Percentiles rank a stretch among this genome's conserved stretches.
phyloP scores from a whole-genome alignment of 805 yeast species.

The Grigorovia jiainica region DNA sequence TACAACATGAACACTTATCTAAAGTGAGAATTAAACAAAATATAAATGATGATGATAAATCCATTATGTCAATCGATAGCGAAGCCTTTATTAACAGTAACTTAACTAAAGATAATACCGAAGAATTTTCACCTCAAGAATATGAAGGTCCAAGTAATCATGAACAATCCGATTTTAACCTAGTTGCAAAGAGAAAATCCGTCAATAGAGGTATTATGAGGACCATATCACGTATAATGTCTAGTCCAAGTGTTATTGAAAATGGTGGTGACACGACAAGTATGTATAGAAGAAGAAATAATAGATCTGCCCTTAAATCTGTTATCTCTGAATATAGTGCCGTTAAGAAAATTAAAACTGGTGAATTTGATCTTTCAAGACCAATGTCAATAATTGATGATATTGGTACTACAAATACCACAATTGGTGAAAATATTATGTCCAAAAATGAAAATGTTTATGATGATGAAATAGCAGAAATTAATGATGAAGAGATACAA shows the following conservation, averaged over 20 bases:
- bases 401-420: slow-evolving; percentile 17
- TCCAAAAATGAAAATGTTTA: neutral
- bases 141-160: no score
- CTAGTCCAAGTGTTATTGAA: slow-evolving; percentile 4
- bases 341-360: slow-evolving; percentile 20
- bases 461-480: slow-evolving; percentile 3
- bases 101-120: no score
- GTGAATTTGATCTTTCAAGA: slow-evolving; percentile 24
- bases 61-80: slow-evolving; percentile 10
- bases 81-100: neutral
- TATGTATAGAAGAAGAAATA: neutral
- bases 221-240: neutral
- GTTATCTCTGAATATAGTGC: slow-evolving; percentile 35
- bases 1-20: neutral
- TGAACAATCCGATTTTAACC: neutral
- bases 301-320: slow-evolving; percentile 5
- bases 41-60: no score
- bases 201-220: no score
- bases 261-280: neutral
- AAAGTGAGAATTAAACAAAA: slow-evolving; percentile 4
- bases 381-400: slow-evolving; percentile 26
- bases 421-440: slow-evolving; percentile 2
- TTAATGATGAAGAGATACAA: slow-evolving; percentile 1
- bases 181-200: neutral
- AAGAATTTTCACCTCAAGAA: no score